Evolutionary conservation across 176 grass and related monocot species (phyloP), one percentile per base, ranked within the genome.

Genomic region (Musa troglodytarum): DNA sequence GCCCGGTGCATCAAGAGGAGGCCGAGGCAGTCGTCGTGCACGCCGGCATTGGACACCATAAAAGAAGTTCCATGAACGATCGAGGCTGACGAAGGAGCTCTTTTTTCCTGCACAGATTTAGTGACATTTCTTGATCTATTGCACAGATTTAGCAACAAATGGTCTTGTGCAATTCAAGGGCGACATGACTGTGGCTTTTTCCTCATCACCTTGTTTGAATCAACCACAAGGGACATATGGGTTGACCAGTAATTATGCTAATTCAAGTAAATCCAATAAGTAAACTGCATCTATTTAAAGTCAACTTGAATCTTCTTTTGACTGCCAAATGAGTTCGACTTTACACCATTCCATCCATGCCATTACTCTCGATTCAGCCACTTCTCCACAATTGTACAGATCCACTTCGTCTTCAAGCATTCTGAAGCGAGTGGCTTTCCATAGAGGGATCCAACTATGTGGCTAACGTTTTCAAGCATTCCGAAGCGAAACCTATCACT

Each of bases 41-140:
- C 69, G 54, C 95, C 95, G 1, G 81, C 58, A 67, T 83, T 98
- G 71, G 88, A 94, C 61, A 89, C 90, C 82, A 98, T 98, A 74
- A 74, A 93, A 52, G 90, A 91, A 78, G 70, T 78, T 56, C 81
- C 80, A 58, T 90, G 75, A 86, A 74, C 68, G 1, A 8, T 28
- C 2, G 28, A 29, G 3, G 29, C 29, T 34, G 29, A 34, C 29
- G 29, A 34, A 2, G 29, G 29, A 34, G 29, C 29, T 34, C 29
- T 34, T 34, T 34, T 34, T 34, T 34, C 3, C 29, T 34, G 29
- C 29, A 34, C 29, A 34, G 29, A 34, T 34, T 5, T 34, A 34
- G 29, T 34, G 3, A 34, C 29, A 34, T 5, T 34, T 34, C 29
- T 43, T 43, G 34, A 43, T 43, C 34, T 43, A 43, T 6, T 5